These are phyloP conservation scores for Paecilomyces dactylethromorphus DNA, from an alignment of 2,329 filamentous ascomycete genomes.

Conservation along the genomic window DNA sequence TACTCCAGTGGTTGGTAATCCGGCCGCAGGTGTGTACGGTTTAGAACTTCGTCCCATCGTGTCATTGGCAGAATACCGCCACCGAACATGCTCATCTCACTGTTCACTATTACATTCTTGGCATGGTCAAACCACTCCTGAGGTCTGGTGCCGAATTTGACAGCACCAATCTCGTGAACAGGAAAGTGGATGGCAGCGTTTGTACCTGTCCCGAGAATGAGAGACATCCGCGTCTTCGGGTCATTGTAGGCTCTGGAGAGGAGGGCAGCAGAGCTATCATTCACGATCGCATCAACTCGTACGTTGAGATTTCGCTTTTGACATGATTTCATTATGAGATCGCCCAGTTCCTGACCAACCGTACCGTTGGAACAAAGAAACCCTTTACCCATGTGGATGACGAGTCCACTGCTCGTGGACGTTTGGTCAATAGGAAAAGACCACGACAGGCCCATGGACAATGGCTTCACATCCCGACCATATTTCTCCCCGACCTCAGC, in stretches of 20 bases:
- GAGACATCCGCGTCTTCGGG: constrained; percentile 53
- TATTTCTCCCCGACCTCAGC: constrained; percentile 34
- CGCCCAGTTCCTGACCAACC: constrained; percentile 53
- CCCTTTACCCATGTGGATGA: constrained; percentile 60
- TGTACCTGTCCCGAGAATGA: constrained; percentile 60
- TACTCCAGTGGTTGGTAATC: constrained; percentile 62
- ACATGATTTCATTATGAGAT: constrained; percentile 55
- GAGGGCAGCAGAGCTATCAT: constrained; percentile 57
- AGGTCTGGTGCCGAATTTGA: constrained; percentile 52
- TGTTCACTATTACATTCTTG: constrained; percentile 59
- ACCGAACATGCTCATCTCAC: constrained; percentile 61
- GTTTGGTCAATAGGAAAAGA: constrained; percentile 62
- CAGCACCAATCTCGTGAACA: constrained; percentile 44
- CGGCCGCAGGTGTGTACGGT: constrained; percentile 49
- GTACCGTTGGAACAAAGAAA: constrained; percentile 55
- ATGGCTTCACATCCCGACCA: constrained; percentile 27
- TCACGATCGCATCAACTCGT: constrained; percentile 56
- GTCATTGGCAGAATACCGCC: constrained; percentile 51
- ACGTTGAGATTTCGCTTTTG: constrained; percentile 49
- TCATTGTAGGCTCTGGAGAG: constrained; percentile 58
- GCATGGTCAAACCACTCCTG: constrained; percentile 50
- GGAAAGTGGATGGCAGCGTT: constrained; percentile 60
- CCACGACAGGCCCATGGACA: constrained; percentile 59
- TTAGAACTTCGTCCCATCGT: constrained; percentile 56
- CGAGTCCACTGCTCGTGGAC: constrained; percentile 49